Evolutionary conservation across 306 rosid species (phyloP), one percentile per base, ranked within the genome.

Genomic region (Glycine soja): DNA sequence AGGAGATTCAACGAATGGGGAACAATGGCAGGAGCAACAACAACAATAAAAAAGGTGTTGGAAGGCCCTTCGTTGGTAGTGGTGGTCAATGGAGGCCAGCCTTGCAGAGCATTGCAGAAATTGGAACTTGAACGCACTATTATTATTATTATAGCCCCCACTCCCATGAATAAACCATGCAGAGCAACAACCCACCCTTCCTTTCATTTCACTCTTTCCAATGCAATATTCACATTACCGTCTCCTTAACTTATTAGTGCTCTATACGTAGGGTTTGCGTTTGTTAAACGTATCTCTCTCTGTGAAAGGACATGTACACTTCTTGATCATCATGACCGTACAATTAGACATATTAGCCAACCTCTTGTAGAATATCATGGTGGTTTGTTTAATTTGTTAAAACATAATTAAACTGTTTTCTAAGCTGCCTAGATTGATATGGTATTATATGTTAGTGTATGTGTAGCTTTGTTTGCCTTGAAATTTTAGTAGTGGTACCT

Each of bases 21-120:
- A 81, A 72, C 85, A 87, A 83, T 70, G 80, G 86, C 36, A 71
- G 80, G 48, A 24, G 88, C n/a, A 24, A 24, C 30, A 24, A 24
- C 30, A 24, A 24, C 2, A 24, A 24, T 24, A 24, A 24, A 1
- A 74, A 4, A 83, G 74, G 84, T 12, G 79, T 84, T 81, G 93
- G 90, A 74, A 92, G 89, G 84, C 90, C 86, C 61, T 51, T 80
- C 9, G 84, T 81, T 75, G 92, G 90, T 75, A 87, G 80, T 15
- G 81, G 93, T 79, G 90, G 91, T 69, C 97, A 94, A 72, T 94
- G 98, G 97, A 91, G 89, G 85, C 98, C 98, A 85, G 92, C 97
- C 51, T 90, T 94, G 86, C 98, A 92, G 66, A 94, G 97, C 90
- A 94, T 94, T 84, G 90, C 86, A 90, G 98, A 94, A 87, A 14